Evolutionary conservation across 768 basidiomycete species (phyloP).

Genomic region (Wakefieldia striispora): DNA sequence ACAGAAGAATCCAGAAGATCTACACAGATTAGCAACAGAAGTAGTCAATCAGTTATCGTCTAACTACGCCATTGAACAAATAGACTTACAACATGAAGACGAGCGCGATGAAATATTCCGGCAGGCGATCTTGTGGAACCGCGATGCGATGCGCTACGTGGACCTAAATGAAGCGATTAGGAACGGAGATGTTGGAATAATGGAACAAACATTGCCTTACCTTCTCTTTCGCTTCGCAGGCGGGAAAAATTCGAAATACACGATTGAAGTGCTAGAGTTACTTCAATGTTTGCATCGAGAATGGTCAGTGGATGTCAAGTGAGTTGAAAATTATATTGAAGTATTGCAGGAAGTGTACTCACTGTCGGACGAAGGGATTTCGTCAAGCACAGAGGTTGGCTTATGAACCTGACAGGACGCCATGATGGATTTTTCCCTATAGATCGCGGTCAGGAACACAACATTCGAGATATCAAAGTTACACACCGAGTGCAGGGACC

Average conservation of each 20-base stretch:
- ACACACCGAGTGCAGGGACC: constrained; percentile 35
- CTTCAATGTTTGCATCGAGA: neutral
- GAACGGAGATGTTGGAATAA: constrained; percentile 29
- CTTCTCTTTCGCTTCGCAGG: neutral
- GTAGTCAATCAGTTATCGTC: neutral
- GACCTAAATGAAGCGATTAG: constrained; percentile 34
- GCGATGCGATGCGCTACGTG: constrained; percentile 38
- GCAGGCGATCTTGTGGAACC: constrained; percentile 36
- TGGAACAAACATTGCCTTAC: constrained; percentile 21
- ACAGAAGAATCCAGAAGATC: neutral
- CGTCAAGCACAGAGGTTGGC: constrained; percentile 18
- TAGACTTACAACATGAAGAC: constrained; percentile 2
- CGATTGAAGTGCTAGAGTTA: neutral
- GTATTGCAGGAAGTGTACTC: too few species aligned
- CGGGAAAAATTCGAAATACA: neutral
- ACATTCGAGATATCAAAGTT: constrained; percentile 37
- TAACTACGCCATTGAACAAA: neutral
- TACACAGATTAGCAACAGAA: neutral
- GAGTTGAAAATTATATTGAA: too few species aligned
- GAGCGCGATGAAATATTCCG: constrained; percentile 25
- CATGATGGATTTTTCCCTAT: constrained; percentile 25
- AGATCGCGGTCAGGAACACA: constrained; percentile 36
- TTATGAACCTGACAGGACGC: constrained; percentile 30
- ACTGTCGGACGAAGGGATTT: too few species aligned
- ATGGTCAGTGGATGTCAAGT: neutral